Evolutionary conservation across 306 rosid species (phyloP).

Genomic region (Cicer chorassanicum): DNA sequence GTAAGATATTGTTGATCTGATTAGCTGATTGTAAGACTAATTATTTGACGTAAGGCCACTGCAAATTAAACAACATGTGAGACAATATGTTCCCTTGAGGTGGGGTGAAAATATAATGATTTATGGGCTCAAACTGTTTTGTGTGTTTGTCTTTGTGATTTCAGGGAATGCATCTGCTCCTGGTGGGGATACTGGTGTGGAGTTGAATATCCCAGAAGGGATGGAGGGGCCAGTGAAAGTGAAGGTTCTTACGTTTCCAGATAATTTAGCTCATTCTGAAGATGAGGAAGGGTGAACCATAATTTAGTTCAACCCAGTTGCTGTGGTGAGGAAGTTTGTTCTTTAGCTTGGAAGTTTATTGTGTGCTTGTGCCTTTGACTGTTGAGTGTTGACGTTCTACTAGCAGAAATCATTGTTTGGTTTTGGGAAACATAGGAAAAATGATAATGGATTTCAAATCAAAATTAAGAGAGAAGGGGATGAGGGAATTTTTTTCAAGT

Average conservation of each 20-base stretch:
- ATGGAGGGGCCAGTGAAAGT: conserved; percentile 59
- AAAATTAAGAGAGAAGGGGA: not conserved
- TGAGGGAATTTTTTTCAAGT: not conserved
- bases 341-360: conserved; percentile 34
- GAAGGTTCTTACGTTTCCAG: conserved; percentile 54
- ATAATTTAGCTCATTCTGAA: conserved; percentile 44
- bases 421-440: not conserved
- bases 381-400: conserved; percentile 8
- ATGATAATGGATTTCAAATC: conserved; percentile 3
- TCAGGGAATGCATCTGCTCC: conserved; percentile 38
- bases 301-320: conserved; percentile 43
- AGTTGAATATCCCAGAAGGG: conserved; percentile 50
- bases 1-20: not conserved
- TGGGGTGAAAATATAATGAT: conserved; percentile 1
- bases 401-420: not conserved
- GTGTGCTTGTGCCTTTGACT: conserved; percentile 31
- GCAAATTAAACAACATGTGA: not conserved
- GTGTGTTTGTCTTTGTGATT: conserved; percentile 28
- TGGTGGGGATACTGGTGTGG: conserved; percentile 45
- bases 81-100: not conserved
- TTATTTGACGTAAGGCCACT: conserved; percentile 12
- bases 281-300: conserved; percentile 66
- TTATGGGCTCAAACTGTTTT: conserved; percentile 11
- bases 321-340: conserved; percentile 58
- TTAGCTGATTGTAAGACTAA: not conserved